phyloP scores from a whole-genome alignment of 495 filamentous ascomycete species.

The Aspergillus homomorphus region DNA sequence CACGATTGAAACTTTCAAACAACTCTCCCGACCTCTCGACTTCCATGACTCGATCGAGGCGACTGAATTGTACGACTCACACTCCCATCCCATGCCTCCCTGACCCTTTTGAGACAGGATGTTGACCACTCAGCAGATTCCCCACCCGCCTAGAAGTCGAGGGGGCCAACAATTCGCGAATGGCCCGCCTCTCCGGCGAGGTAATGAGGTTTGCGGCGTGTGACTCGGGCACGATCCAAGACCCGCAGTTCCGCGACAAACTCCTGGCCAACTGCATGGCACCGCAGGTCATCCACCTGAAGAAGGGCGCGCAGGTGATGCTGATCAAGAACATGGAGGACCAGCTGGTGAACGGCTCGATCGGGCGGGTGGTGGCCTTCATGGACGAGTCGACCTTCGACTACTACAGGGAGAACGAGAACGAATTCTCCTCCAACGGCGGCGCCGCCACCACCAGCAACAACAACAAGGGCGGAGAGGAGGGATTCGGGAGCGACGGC shows the following conservation, averaged over 20 bases:
- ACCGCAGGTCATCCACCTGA: conserved; percentile 69
- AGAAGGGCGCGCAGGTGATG: conserved; percentile 95
- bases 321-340: conserved; percentile 99
- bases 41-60: conserved; percentile 78
- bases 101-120: no score
- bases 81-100: conserved; percentile 25
- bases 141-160: conserved; percentile 91
- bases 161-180: conserved; percentile 70
- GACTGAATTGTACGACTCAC: conserved; percentile 70
- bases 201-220: conserved; percentile 62
- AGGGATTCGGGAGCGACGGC: conserved; percentile 36
- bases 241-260: conserved; percentile 66
- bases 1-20: conserved; percentile 69
- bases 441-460: neutral
- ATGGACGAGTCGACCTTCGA: conserved; percentile 82
- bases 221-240: conserved; percentile 72
- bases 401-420: conserved; percentile 53
- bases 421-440: conserved; percentile 43
- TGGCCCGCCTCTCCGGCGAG: conserved; percentile 67
- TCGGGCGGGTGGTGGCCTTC: conserved; percentile 81
- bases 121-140: conserved; percentile 53
- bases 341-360: conserved; percentile 85
- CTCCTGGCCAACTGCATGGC: conserved; percentile 91
- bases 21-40: conserved; percentile 63
- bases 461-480: neutral